Evolutionary conservation across 768 basidiomycete genomes (phyloP).

Genomic region (Pleurotus djamor): DNA sequence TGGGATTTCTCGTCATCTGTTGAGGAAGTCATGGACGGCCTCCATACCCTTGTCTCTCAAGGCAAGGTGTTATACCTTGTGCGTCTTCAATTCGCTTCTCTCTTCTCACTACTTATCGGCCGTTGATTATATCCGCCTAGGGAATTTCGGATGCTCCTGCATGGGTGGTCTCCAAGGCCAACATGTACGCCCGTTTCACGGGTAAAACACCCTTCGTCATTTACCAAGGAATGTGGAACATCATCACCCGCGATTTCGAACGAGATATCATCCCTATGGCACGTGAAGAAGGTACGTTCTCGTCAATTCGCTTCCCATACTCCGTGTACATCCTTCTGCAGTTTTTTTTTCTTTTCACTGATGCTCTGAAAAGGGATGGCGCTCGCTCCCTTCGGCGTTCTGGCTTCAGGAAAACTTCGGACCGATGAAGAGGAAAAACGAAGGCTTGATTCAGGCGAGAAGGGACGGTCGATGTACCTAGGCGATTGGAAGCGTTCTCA

Average conservation of each 20-base stretch:
- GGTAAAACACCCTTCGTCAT: slow-evolving; percentile 50
- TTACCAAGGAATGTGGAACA: slow-evolving; percentile 49
- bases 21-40: slow-evolving; percentile 53
- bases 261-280: slow-evolving; percentile 52
- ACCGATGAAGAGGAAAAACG: slow-evolving; percentile 43
- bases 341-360: not conserved
- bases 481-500: slow-evolving; percentile 45
- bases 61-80: slow-evolving; percentile 55
- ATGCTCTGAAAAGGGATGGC: slow-evolving; percentile 10
- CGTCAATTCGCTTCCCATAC: not conserved
- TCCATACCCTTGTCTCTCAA: slow-evolving; percentile 47
- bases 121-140: too few species aligned
- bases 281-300: slow-evolving; percentile 32
- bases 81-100: not conserved
- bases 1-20: slow-evolving; percentile 54
- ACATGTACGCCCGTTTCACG: slow-evolving; percentile 47
- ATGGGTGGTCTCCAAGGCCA: slow-evolving; percentile 47
- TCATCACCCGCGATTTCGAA: slow-evolving; percentile 45
- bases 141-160: slow-evolving; percentile 43
- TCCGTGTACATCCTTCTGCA: too few species aligned
- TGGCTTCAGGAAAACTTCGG: slow-evolving; percentile 45
- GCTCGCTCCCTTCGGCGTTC: slow-evolving; percentile 29
- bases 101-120: too few species aligned
- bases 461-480: slow-evolving; percentile 29
- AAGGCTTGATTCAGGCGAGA: slow-evolving; percentile 27